Base-by-base conservation (phyloP, 2,329 filamentous ascomycete species). In the Aulographum hederae region DNA sequence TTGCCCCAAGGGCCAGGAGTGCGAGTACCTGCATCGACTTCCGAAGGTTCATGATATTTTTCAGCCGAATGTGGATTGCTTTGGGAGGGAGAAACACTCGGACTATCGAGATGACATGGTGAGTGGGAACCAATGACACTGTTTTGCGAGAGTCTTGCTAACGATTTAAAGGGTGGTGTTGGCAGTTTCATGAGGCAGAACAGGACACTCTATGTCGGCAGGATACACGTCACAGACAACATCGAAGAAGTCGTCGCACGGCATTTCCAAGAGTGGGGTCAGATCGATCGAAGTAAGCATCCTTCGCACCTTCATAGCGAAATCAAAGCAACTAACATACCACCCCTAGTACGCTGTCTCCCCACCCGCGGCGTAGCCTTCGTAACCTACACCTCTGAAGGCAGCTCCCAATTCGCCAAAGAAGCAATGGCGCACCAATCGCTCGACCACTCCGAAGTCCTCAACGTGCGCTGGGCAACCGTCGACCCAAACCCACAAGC, bases 21-120 rank as follows among this genome's bases (percentile, higher is more conserved):
- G 89, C 66, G 74, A 89, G 40, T 94, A 93, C 48, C 69, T 98
- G 4, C 89, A 98, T 52, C 72, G 89, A 4, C 59, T 95, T 18
- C 91, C 89, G 0, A 74, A 71, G 1, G 67, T 91, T 2, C 81
- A 84, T 48, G 89, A 95, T 52, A 65, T 92, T 10, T 94, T 86
- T 57, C 89, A 86, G 38, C 80, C 79, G 2, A 95, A 94, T 43
- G 73, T 93, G 14, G 89, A 98, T 57, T 92, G 84, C 48, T 98
- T 98, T 47, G 82, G 82, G 2, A 68, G 86, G 36, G 86, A 94
- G 62, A 93, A 92, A 59, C 79, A 82, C 47, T 77, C 70, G 39
- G 86, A 93, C 48, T 95, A 94, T 56, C 65, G 85, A 45, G 86
- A 95, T 50, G 86, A 95, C 52, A 95, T 98, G 89, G n/a, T n/a